These are phyloP conservation scores for Eimeria falciformis DNA, from an alignment of 169 alveolate species.

Conservation along the genomic window DNA sequence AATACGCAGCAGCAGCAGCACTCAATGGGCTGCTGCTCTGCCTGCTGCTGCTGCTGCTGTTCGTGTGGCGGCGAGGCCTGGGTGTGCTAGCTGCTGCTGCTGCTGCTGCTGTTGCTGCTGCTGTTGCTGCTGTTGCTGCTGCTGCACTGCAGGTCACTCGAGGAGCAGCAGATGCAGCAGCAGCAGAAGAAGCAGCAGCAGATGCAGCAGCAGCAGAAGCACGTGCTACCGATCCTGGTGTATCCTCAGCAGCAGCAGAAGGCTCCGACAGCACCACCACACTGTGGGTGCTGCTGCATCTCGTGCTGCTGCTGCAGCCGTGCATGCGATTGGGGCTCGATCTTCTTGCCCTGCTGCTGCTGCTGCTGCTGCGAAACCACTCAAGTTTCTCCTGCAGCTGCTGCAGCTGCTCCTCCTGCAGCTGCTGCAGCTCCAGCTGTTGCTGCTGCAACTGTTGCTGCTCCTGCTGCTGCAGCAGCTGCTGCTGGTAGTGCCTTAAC, in stretches of 20 bases:
- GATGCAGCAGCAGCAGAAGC: neutral
- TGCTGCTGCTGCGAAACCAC: neutral
- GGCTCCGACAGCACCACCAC: slow-evolving; percentile 8
- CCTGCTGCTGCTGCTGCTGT: slow-evolving; percentile 30
- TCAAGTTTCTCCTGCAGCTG: neutral
- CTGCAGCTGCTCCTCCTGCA: neutral
- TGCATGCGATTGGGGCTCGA: neutral
- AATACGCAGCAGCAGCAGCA: slow-evolving; percentile 46
- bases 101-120: slow-evolving; percentile 18
- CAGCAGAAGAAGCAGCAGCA: neutral
- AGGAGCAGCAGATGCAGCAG: neutral
- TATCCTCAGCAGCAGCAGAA: neutral
- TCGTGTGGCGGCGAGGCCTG: neutral
- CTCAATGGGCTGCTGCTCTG: slow-evolving; percentile 17
- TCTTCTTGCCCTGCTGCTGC: neutral
- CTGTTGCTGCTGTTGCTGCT: neutral
- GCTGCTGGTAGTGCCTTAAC: neutral
- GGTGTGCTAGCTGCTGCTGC: neutral
- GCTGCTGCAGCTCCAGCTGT: neutral
- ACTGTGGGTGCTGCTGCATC: slow-evolving; percentile 43
- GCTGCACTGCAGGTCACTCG: neutral
- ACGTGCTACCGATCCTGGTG: neutral
- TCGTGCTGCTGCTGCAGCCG: slow-evolving; percentile 41
- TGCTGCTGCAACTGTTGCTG: neutral
- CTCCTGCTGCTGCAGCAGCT: neutral